Evolutionary conservation across 2,329 filamentous ascomycete genomes (phyloP).

Genomic region (Talaromyces sp.): DNA sequence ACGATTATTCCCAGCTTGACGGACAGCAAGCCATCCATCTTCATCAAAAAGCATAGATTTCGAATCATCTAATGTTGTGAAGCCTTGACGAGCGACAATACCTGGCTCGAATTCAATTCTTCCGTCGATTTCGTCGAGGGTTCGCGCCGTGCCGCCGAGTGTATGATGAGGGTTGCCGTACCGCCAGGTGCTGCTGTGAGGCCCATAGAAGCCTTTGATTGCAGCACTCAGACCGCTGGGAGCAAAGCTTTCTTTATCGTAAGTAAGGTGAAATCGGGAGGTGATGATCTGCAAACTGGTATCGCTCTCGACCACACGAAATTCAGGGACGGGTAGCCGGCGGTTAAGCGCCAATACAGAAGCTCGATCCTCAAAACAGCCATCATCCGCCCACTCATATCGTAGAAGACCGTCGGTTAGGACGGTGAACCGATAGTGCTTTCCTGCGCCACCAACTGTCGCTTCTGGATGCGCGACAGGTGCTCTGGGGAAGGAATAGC

Average conservation of each 20-base stretch:
- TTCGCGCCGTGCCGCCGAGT: conserved; percentile 51
- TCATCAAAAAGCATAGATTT: conserved; percentile 56
- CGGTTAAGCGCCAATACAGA: conserved; percentile 61
- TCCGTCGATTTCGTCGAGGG: conserved; percentile 54
- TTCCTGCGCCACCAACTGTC: conserved; percentile 5
- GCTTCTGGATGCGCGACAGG: conserved; percentile 9
- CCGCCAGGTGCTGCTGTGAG: conserved; percentile 49
- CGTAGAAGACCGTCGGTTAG: conserved; percentile 56
- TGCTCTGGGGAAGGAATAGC: conserved; percentile 9
- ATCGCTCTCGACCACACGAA: conserved; percentile 47
- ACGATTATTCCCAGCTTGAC: conserved; percentile 42
- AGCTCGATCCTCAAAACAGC: conserved; percentile 59
- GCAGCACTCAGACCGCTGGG: conserved; percentile 49
- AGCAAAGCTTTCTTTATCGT: conserved; percentile 57
- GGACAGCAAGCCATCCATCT: conserved; percentile 51
- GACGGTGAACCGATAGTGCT: conserved; percentile 32
- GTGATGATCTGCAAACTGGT: conserved; percentile 56
- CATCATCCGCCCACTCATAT: conserved; percentile 61
- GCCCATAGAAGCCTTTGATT: conserved; percentile 43
- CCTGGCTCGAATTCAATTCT: conserved; percentile 50
- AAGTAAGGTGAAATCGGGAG: conserved; percentile 53
- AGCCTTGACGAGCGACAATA: conserved; percentile 51
- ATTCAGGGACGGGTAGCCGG: conserved; percentile 47
- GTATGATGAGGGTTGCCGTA: conserved; percentile 48
- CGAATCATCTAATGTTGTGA: conserved; percentile 54